Conservation (phyloP, 2,329 filamentous ascomycete species). For the Huntiella moniliformis region DNA sequence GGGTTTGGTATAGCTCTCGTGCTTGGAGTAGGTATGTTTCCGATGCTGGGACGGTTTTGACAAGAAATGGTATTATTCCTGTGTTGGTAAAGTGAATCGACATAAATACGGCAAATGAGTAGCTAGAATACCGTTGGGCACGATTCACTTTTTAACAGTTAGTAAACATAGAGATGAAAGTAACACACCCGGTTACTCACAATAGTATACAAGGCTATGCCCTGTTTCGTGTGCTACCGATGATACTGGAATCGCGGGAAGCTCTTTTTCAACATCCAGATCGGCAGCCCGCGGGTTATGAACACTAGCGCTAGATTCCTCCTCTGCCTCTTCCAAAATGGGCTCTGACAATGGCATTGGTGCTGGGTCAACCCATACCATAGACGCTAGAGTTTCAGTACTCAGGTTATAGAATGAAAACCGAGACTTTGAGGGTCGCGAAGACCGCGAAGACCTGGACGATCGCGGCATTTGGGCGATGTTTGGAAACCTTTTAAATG, state of each 20-base stretch:
- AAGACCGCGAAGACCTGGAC: conserved; percentile 5
- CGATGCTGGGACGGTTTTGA: conserved; percentile 51
- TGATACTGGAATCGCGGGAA: conserved; percentile 31
- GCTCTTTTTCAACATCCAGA: conserved; percentile 22
- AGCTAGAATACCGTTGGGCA: conserved; percentile 76
- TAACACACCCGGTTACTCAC: conserved; percentile 25
- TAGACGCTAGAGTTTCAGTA: conserved; percentile 22
- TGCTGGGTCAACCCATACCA: conserved; percentile 64
- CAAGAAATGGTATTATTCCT: conserved; percentile 58
- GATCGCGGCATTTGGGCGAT: conserved; percentile 1
- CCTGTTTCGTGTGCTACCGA: neutral
- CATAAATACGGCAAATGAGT: conserved; percentile 61
- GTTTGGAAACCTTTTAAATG: neutral
- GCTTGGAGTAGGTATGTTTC: conserved; percentile 82
- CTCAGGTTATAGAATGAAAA: conserved; percentile 11
- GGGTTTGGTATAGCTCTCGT: conserved; percentile 78
- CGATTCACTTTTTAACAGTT: conserved; percentile 36
- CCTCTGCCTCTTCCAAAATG: conserved; percentile 26
- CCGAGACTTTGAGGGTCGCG: conserved; percentile 4
- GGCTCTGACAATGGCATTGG: conserved; percentile 58
- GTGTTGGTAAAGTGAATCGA: conserved; percentile 65
- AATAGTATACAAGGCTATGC: conserved; percentile 42
- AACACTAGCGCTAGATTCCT: conserved; percentile 18
- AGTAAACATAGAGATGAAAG: neutral
- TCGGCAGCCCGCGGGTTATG: conserved; percentile 19